Conservation (phyloP, 164 flowering plant species). For the Cinnamomum micranthum region DNA sequence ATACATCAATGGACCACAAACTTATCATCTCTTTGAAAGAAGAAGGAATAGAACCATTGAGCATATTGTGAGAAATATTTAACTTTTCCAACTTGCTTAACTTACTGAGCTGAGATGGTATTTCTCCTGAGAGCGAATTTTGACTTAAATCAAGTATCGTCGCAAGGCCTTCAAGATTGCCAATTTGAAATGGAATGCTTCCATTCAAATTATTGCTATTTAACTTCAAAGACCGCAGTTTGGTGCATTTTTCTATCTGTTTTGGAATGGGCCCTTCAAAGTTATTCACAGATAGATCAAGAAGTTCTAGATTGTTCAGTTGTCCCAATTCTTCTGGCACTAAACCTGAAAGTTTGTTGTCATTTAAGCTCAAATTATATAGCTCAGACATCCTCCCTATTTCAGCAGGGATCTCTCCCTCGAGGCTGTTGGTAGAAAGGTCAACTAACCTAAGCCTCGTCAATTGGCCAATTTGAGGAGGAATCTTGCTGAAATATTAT, state of each 20-base stretch:
- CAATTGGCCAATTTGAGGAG: too few species aligned
- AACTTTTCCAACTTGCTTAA: background rate
- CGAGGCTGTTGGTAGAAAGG: background rate
- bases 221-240: slow-evolving; percentile 5
- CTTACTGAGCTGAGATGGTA: slow-evolving; percentile 2
- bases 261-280: background rate
- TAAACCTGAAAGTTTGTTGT: background rate
- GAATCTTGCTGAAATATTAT: too few species aligned
- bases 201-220: background rate
- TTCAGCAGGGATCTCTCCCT: slow-evolving; percentile 1
- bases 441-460: background rate
- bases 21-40: background rate
- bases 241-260: slow-evolving; percentile 17
- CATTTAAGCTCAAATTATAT: background rate
- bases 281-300: background rate
- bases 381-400: too few species aligned
- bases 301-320: background rate
- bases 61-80: slow-evolving; percentile 6
- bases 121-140: background rate
- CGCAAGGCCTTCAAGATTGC: background rate
- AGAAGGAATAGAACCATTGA: background rate
- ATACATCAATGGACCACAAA: slow-evolving; percentile 3
- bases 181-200: slow-evolving; percentile 6
- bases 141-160: background rate
- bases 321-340: slow-evolving; percentile 2